Evolutionary conservation across 1,284 basidiomycete genomes (phyloP).

Genomic region (Pholiota adiposa): DNA sequence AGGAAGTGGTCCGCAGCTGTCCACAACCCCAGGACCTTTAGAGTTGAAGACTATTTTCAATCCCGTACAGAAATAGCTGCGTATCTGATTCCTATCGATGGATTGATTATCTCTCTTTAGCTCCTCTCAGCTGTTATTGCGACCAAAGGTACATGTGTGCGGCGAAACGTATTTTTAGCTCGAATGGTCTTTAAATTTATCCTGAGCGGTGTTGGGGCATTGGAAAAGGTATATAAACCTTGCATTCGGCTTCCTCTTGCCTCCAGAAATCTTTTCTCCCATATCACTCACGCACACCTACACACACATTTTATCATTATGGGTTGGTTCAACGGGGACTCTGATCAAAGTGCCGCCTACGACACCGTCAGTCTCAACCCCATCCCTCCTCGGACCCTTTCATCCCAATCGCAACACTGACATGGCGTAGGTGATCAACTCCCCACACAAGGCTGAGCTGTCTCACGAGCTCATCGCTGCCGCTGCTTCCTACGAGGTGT

Average conservation of each 20-base stretch:
- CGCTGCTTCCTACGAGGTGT: slow-evolving; percentile 57
- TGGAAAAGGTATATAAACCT: slow-evolving; percentile 9
- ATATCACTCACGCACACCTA: not conserved
- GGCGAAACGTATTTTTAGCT: not conserved
- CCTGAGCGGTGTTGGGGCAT: not conserved
- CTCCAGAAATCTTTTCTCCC: slow-evolving; percentile 1
- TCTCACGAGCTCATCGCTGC: slow-evolving; percentile 71
- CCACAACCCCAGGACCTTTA: no score
- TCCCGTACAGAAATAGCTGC: not conserved
- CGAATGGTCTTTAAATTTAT: not conserved
- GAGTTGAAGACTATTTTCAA: no score
- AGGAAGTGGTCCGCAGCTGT: no score
- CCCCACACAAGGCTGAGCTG: slow-evolving; percentile 57
- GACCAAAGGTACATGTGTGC: slow-evolving; percentile 1
- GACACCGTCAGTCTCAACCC: slow-evolving; percentile 37
- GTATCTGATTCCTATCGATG: slow-evolving; percentile 3
- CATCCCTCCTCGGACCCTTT: not conserved
- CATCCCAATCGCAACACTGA: slow-evolving; percentile 1
- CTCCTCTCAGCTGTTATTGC: not conserved
- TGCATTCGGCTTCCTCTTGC: not conserved
- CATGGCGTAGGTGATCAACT: slow-evolving; percentile 43
- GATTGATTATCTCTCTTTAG: slow-evolving; percentile 6
- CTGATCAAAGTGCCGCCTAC: slow-evolving; percentile 52
- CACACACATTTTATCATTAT: slow-evolving; percentile 36
- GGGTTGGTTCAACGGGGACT: slow-evolving; percentile 57